A percentile compares a stretch with the other conserved stretches of the same genome.
Evolutionary conservation across 352 stramenopile species (phyloP).

Genomic region (Globisporangium takayamanum): DNA sequence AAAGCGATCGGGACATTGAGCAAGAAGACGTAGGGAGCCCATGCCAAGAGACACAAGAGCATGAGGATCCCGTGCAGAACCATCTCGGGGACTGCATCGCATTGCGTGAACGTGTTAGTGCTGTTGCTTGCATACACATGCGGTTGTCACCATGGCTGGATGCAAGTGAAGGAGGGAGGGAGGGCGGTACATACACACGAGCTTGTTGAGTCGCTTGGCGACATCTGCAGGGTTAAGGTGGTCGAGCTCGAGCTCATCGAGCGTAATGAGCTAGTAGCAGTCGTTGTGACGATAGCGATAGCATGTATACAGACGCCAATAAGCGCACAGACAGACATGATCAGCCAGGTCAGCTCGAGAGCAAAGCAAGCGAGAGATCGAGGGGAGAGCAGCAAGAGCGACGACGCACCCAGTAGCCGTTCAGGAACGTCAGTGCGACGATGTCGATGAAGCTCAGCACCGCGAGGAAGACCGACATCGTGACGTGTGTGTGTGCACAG

Average conservation of each 20-base stretch:
- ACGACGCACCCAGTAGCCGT: constrained; percentile 78
- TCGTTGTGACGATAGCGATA: constrained; percentile 3
- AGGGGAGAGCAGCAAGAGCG: not conserved
- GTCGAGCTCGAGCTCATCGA: constrained; percentile 83
- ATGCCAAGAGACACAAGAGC: constrained; percentile 64
- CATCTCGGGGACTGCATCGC: constrained; percentile 65
- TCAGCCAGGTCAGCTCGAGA: not conserved
- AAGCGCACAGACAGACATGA: not conserved
- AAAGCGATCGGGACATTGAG: constrained; percentile 74
- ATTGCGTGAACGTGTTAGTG: not conserved
- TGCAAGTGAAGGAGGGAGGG: not conserved
- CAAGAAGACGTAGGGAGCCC: constrained; percentile 70
- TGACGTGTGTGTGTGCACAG: not conserved
- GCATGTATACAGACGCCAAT: not conserved
- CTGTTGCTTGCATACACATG: not conserved
- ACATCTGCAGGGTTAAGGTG: constrained; percentile 85
- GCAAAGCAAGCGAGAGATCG: not conserved
- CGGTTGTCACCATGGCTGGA: not conserved
- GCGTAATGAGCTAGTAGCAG: constrained; percentile 55
- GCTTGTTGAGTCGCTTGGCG: constrained; percentile 75
- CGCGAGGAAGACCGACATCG: constrained; percentile 68
- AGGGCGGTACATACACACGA: constrained; percentile 51
- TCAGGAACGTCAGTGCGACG: constrained; percentile 81
- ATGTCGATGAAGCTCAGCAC: constrained; percentile 83
- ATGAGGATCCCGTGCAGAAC: constrained; percentile 69